Evolutionary conservation across 2,329 filamentous ascomycete genomes (phyloP), one percentile per base, ranked within the genome.

Genomic region (Botrytis pseudocinerea): DNA sequence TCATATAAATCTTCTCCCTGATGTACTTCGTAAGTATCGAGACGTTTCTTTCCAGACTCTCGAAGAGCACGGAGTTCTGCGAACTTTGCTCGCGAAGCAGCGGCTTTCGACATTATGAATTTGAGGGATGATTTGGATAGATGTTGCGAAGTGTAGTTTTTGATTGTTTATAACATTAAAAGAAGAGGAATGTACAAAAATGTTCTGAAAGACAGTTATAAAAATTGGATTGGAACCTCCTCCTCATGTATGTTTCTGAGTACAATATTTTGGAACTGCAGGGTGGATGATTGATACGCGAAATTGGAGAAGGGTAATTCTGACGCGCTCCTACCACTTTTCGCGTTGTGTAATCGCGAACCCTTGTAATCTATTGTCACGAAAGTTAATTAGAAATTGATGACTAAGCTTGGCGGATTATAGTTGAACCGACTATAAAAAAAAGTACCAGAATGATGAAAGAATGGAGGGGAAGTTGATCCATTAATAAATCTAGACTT

Each of bases 1-100:
- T 98, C 96, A 84, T 98, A 99, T 62, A 99, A 86, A 78, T 93
- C 90, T 76, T 91, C 89, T 78, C 93, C 92, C 75, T 98, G 91
- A 78, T 94, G 89, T 75, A 98, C 89, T 83, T 97, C 86, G 84
- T 98, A 99, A 74, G 88, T 90, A 79, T 94, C 92, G 76, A 97
- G 91, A 77, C 92, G 91, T 83, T 96, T 98, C 86, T 97, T 97
- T 83, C 96, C 96, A 71, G 94, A 90, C 79, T 93, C 90, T 80
- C 94, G 92, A 77, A 97, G 89, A 81, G 93, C 94, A 79, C 89
- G 89, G 76, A 98, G 89, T 86, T 97, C 93, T 70, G 93, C 94
- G 79, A 91, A 86, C 84, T 85, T 89, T 76, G 85, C 72, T 73
- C 79, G 76, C 70, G 79, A 74, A 74, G 72, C 74, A 48, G 78